Conservation (phyloP, 257 asterid genomes). For the Petunia secreta region DNA sequence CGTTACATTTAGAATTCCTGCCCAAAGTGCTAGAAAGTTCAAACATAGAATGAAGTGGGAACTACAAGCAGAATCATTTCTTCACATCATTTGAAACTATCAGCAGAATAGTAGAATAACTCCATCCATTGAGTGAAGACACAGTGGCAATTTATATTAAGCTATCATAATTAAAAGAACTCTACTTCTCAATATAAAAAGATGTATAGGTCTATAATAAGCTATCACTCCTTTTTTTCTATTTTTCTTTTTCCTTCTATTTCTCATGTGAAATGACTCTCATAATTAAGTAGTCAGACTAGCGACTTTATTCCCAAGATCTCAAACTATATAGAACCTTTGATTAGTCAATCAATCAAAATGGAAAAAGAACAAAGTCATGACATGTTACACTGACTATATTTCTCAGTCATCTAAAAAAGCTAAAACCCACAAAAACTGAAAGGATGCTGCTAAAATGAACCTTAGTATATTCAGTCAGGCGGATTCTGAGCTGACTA, state of each 20-base stretch:
- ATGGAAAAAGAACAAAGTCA: neutral
- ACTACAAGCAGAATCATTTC: neutral
- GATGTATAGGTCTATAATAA: neutral
- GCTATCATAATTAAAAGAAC: neutral
- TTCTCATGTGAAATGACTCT: neutral
- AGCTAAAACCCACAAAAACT: conserved; percentile 8
- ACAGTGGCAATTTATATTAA: neutral
- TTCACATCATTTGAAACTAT: neutral
- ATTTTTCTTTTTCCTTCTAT: neutral
- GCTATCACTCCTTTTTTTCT: neutral
- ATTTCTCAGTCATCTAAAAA: conserved; percentile 6
- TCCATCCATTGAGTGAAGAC: neutral
- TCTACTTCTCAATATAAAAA: neutral
- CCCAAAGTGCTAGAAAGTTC: conserved; percentile 24
- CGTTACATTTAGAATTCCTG: neutral
- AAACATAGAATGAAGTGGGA: neutral
- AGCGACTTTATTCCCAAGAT: neutral
- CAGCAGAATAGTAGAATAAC: neutral
- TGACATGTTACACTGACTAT: neutral
- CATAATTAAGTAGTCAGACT: conserved; percentile 11
- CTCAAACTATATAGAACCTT: neutral
- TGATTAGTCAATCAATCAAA: neutral
- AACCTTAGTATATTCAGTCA: conserved; percentile 79
- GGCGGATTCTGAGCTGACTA: conserved; percentile 55
- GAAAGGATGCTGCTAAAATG: conserved; percentile 13